phyloP scores from a whole-genome alignment of 129 eudicot genomes.

The Calendula officinalis region DNA sequence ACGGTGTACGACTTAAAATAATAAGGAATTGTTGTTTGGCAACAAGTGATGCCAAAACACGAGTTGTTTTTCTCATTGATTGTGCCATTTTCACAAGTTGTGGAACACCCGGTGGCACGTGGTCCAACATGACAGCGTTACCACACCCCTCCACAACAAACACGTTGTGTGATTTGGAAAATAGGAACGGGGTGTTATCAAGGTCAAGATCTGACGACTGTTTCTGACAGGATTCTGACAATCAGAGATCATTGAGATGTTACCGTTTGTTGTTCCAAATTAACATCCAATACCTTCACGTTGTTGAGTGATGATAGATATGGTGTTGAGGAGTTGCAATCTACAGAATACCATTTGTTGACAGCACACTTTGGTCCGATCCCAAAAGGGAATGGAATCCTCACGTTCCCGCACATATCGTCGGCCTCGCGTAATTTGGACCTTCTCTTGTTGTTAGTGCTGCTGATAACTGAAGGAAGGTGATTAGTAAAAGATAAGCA shows the following conservation, averaged over 20 bases:
- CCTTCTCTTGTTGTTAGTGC: background rate
- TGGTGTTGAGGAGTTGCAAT: background rate
- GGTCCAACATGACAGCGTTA: slow-evolving; percentile 12
- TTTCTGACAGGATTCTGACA: background rate
- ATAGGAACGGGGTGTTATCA: slow-evolving; percentile 11
- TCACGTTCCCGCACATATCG: background rate
- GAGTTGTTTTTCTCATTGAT: background rate
- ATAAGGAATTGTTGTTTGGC: background rate
- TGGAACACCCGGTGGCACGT: slow-evolving; percentile 18
- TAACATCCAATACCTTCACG: background rate
- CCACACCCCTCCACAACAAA: slow-evolving; percentile 19
- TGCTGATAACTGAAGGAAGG: background rate
- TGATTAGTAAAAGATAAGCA: background rate
- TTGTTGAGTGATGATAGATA: background rate
- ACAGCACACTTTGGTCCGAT: background rate
- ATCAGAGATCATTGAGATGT: background rate
- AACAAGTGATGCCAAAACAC: slow-evolving; percentile 13
- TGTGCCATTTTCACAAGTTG: slow-evolving; percentile 8
- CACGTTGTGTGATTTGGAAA: slow-evolving; percentile 6
- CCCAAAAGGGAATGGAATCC: background rate
- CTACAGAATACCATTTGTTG: slow-evolving; percentile 1
- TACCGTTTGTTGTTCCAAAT: background rate
- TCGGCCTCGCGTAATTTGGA: background rate
- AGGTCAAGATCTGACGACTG: slow-evolving; percentile 3
- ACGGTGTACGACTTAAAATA: background rate